phyloP scores from a whole-genome alignment of 441 rosid species.

The Gossypium gossypioides region DNA sequence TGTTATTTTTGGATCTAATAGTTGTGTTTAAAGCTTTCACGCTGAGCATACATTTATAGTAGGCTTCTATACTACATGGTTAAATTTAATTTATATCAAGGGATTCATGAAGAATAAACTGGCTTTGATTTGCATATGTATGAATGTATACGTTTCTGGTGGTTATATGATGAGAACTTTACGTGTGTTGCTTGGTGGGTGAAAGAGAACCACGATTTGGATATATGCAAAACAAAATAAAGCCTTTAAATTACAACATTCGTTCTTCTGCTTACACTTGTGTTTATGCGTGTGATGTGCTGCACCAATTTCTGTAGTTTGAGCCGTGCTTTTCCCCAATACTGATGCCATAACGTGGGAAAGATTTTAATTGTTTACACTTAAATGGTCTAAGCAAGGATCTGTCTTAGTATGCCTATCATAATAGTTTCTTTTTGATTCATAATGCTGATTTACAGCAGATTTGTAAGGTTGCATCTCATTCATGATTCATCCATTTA shows the following conservation, averaged over 20 bases:
- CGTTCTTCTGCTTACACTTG: not conserved
- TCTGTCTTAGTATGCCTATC: not conserved
- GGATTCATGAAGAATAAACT: not conserved
- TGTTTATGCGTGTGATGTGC: not conserved
- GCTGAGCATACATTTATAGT: not conserved
- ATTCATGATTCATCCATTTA: not conserved
- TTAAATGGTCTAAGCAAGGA: not conserved
- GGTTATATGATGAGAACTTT: not conserved
- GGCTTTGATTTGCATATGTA: not conserved
- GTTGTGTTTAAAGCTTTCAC: not conserved
- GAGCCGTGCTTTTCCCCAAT: not conserved
- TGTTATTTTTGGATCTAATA: not conserved
- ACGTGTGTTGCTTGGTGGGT: not conserved
- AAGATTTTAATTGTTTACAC: not conserved
- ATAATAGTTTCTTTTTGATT: not conserved
- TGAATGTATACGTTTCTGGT: not conserved
- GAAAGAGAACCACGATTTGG: not conserved
- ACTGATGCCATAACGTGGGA: not conserved
- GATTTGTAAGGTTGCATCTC: not conserved
- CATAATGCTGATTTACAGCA: not conserved
- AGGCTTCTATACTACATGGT: not conserved
- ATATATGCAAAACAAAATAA: not conserved
- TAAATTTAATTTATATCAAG: not conserved
- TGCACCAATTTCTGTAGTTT: not conserved
- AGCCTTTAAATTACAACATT: not conserved